Percentiles rank a stretch among this genome's conserved stretches.
Evolutionary conservation across 352 stramenopile species (phyloP).

Genomic region (Globisporangium canariense): DNA sequence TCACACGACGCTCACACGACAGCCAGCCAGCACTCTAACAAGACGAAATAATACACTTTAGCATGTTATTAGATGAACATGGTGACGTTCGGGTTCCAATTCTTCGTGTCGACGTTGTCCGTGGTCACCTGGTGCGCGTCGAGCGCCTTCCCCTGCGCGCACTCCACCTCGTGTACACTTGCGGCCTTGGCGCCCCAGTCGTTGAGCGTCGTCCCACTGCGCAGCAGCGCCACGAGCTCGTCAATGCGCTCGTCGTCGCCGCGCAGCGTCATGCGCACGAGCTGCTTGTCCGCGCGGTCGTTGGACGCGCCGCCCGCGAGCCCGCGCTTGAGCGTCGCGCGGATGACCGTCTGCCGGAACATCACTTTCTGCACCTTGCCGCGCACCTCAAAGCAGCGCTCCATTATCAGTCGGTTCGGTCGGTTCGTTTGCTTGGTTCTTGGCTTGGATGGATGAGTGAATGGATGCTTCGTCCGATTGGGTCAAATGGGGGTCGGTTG

Average conservation of each 20-base stretch:
- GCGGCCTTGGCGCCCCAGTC: conserved; percentile 57
- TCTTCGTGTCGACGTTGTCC: conserved; percentile 50
- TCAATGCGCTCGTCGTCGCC: conserved; percentile 39
- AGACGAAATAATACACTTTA: conserved; percentile 1
- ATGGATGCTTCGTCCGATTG: background rate
- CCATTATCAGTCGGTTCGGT: conserved; percentile 15
- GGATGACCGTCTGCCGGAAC: conserved; percentile 80
- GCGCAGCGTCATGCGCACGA: conserved; percentile 62
- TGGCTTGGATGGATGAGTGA: background rate
- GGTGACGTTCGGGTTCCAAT: conserved; percentile 73
- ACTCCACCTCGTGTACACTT: conserved; percentile 32
- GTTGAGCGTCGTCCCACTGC: conserved; percentile 50
- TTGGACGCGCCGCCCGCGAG: conserved; percentile 66
- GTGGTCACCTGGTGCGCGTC: conserved; percentile 71
- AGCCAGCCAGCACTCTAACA: background rate
- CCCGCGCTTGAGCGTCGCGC: conserved; percentile 65
- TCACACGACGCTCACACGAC: too few species aligned
- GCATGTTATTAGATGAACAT: conserved; percentile 57
- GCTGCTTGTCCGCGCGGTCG: conserved; percentile 44
- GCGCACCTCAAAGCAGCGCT: conserved; percentile 56
- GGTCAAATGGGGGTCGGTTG: background rate
- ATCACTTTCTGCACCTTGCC: conserved; percentile 81
- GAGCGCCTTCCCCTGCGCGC: conserved; percentile 26
- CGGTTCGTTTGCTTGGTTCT: background rate
- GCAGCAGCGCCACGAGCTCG: conserved; percentile 43